phyloP scores from a whole-genome alignment of 2,329 filamentous ascomycete species.

The Phoma sp. region DNA sequence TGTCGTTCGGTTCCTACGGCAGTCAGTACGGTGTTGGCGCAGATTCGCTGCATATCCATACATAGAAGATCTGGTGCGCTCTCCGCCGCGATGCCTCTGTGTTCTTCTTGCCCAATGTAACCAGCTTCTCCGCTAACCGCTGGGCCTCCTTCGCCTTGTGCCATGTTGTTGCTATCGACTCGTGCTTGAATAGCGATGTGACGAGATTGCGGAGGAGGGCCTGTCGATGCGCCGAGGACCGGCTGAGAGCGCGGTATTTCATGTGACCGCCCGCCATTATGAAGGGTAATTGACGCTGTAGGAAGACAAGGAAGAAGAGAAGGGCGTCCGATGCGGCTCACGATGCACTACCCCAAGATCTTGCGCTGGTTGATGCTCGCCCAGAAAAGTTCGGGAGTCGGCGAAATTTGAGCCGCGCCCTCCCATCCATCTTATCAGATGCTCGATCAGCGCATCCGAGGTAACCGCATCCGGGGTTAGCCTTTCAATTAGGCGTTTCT shows the following conservation, averaged over 20 bases:
- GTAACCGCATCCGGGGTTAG: background rate
- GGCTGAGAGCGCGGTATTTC: constrained; percentile 88
- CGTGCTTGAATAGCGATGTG: constrained; percentile 90
- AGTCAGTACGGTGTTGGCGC: constrained; percentile 22
- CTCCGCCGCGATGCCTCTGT: constrained; percentile 78
- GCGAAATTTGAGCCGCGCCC: constrained; percentile 3
- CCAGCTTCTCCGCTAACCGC: constrained; percentile 88
- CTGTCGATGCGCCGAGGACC: constrained; percentile 84
- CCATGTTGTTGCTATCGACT: constrained; percentile 94
- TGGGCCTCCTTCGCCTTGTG: constrained; percentile 98
- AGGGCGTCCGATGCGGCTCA: constrained; percentile 12
- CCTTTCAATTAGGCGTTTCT: too few species aligned
- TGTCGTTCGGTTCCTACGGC: constrained; percentile 66
- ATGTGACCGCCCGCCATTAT: constrained; percentile 83
- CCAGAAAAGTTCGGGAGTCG: constrained; percentile 30
- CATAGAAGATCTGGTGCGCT: constrained; percentile 84
- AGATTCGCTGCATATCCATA: constrained; percentile 56
- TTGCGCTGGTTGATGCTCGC: constrained; percentile 11
- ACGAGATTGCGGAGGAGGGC: constrained; percentile 95
- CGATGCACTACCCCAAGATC: constrained; percentile 1
- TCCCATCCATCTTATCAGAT: constrained; percentile 14
- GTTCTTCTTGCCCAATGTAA: constrained; percentile 92
- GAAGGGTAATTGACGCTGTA: constrained; percentile 20
- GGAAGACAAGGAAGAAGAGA: constrained; percentile 9
- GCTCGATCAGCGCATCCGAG: constrained; percentile 10